Evolutionary conservation across 2,329 filamentous ascomycete genomes (phyloP).

Genomic region (Pseudocercospora musae): DNA sequence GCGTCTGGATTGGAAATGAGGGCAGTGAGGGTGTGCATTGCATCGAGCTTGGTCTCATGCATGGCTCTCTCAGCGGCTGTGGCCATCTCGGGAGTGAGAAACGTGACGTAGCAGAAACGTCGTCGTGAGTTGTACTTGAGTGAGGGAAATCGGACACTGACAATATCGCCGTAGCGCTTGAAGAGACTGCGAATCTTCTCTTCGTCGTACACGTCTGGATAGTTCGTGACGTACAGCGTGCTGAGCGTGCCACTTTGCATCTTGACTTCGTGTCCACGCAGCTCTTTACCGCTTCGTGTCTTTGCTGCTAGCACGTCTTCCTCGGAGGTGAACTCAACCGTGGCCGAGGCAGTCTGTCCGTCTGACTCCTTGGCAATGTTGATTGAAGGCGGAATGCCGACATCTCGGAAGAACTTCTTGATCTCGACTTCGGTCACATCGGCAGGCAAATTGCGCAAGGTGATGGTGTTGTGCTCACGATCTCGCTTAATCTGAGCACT

Average conservation of each 20-base stretch:
- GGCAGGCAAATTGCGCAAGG: constrained; percentile 72
- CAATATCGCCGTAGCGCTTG: constrained; percentile 70
- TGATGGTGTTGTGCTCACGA: constrained; percentile 82
- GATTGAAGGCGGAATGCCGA: constrained; percentile 77
- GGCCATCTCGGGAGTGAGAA: constrained; percentile 65
- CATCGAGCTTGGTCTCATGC: constrained; percentile 67
- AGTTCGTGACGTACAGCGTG: constrained; percentile 89
- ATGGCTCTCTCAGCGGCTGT: constrained; percentile 65
- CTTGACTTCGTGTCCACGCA: constrained; percentile 68
- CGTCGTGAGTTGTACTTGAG: constrained; percentile 84
- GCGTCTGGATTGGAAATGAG: constrained; percentile 80
- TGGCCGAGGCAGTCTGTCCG: constrained; percentile 62
- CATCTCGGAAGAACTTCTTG: constrained; percentile 87
- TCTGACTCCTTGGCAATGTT: constrained; percentile 63
- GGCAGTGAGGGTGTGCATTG: constrained; percentile 65
- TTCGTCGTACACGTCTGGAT: constrained; percentile 73
- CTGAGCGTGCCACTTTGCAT: constrained; percentile 73
- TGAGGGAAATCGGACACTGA: constrained; percentile 85
- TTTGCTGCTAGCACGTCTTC: constrained; percentile 81
- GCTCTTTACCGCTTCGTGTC: constrained; percentile 74
- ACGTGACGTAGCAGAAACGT: constrained; percentile 95
- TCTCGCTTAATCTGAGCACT: constrained; percentile 64
- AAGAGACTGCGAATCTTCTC: constrained; percentile 66
- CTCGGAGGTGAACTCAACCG: constrained; percentile 78
- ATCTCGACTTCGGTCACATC: constrained; percentile 69